phyloP scores from a whole-genome alignment of 73 alveolate species.

The Paramecium biaurelia region DNA sequence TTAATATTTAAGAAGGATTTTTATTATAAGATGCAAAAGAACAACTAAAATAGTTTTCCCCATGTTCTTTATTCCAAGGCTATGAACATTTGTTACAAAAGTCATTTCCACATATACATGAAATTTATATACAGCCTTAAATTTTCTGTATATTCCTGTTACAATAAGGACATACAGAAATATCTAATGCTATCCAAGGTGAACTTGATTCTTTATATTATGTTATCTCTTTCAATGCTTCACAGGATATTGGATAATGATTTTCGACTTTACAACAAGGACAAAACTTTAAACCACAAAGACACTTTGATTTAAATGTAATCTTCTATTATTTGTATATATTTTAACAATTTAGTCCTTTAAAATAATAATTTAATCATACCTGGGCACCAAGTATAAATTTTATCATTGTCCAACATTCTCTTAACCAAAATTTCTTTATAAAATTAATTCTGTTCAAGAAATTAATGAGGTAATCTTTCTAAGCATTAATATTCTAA shows the following conservation, averaged over 20 bases:
- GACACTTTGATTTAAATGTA: neutral
- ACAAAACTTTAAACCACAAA: neutral
- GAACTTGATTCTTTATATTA: neutral
- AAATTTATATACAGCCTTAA: neutral
- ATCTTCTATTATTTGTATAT: neutral
- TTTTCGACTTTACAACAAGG: neutral
- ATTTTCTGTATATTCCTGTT: neutral
- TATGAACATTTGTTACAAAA: neutral
- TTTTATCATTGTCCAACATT: neutral
- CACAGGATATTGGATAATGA: neutral
- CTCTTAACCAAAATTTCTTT: neutral
- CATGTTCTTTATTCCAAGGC: neutral
- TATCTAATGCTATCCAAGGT: neutral
- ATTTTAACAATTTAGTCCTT: neutral
- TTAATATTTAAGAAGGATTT: neutral
- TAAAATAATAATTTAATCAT: neutral
- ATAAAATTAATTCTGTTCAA: neutral
- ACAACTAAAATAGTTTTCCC: neutral
- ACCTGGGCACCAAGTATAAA: neutral
- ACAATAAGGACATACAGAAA: neutral
- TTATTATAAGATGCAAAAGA: neutral
- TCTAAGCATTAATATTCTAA: neutral
- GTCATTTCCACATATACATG: neutral
- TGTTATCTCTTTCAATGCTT: neutral
- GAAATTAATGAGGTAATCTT: neutral